phyloP scores from a whole-genome alignment of 1,284 basidiomycete species.

The Microbotryomycetes sp. region DNA sequence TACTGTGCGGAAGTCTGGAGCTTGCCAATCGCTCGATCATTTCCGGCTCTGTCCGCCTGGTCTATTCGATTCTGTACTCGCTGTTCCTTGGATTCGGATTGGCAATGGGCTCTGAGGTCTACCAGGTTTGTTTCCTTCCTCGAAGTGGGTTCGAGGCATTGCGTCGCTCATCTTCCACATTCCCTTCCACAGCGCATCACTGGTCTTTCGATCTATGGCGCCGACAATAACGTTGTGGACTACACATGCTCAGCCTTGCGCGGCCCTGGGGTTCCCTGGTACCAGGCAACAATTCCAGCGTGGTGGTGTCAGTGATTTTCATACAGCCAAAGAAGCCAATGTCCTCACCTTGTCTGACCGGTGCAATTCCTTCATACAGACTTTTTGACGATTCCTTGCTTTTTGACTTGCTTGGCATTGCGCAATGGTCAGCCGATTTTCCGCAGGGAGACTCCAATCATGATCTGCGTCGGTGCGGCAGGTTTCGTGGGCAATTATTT shows the following conservation, averaged over 20 bases:
- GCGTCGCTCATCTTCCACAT: neutral
- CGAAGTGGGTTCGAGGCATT: neutral
- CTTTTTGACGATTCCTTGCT: constrained; percentile 74
- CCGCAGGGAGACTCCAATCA: constrained; percentile 58
- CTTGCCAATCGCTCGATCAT: constrained; percentile 55
- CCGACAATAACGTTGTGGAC: constrained; percentile 9
- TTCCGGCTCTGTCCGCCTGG: constrained; percentile 75
- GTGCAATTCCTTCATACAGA: constrained; percentile 45
- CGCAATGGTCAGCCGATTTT: constrained; percentile 67
- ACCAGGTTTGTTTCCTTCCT: constrained; percentile 13
- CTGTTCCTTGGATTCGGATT: constrained; percentile 70
- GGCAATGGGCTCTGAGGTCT: constrained; percentile 66
- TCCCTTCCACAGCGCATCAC: constrained; percentile 24
- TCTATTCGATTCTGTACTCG: constrained; percentile 71
- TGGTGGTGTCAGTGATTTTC: constrained; percentile 46
- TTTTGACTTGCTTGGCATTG: constrained; percentile 64
- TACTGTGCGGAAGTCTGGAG: constrained; percentile 73
- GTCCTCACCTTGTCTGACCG: neutral
- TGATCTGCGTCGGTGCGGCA: constrained; percentile 64
- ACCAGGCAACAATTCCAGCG: constrained; percentile 42
- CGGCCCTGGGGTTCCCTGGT: constrained; percentile 48
- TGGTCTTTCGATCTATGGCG: constrained; percentile 20
- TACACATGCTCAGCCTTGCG: constrained; percentile 30
- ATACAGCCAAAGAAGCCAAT: neutral
- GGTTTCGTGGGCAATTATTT: constrained; percentile 59